phyloP scores from a whole-genome alignment of 2,329 filamentous ascomycete genomes.

The Fusarium mangiferae region DNA sequence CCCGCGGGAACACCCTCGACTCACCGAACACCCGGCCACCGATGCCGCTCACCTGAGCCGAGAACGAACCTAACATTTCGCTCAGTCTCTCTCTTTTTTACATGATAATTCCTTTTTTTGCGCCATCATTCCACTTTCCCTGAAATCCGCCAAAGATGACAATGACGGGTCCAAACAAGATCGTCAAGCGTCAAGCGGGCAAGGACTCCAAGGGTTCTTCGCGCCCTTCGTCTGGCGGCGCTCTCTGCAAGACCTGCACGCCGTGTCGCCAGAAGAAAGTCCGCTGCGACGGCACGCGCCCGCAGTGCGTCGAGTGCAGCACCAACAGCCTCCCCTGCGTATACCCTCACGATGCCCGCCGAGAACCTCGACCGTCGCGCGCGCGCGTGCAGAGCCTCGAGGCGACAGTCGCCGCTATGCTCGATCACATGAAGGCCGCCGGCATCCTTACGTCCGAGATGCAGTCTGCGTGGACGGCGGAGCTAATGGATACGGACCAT shows the following conservation, averaged over 20 bases:
- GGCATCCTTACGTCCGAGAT: slow-evolving; percentile 44
- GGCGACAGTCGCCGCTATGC: slow-evolving; percentile 44
- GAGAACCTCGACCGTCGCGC: slow-evolving; percentile 47
- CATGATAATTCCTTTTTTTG: background rate
- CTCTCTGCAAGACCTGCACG: slow-evolving; percentile 50
- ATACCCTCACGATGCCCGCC: slow-evolving; percentile 50
- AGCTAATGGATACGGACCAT: slow-evolving; percentile 41
- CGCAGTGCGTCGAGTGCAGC: slow-evolving; percentile 47
- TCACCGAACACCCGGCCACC: slow-evolving; percentile 34
- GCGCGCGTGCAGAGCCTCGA: slow-evolving; percentile 47
- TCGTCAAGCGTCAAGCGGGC: slow-evolving; percentile 34
- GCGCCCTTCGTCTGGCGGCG: slow-evolving; percentile 36
- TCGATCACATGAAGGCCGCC: slow-evolving; percentile 49
- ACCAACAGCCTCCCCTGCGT: slow-evolving; percentile 44
- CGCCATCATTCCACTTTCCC: background rate
- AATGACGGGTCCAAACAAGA: slow-evolving; percentile 41
- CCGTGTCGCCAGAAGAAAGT: slow-evolving; percentile 51
- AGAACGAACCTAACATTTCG: slow-evolving; percentile 7
- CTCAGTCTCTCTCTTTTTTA: background rate
- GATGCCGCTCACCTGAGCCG: slow-evolving; percentile 37
- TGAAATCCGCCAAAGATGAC: background rate
- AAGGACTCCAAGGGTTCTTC: slow-evolving; percentile 35
- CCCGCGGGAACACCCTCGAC: slow-evolving; percentile 17
- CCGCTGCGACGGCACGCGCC: slow-evolving; percentile 49
- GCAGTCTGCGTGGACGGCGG: slow-evolving; percentile 43